A percentile compares a stretch with the other conserved stretches of the same genome.
phyloP scores from a whole-genome alignment of 78 protist genomes.

The Emiliania huxleyi region DNA sequence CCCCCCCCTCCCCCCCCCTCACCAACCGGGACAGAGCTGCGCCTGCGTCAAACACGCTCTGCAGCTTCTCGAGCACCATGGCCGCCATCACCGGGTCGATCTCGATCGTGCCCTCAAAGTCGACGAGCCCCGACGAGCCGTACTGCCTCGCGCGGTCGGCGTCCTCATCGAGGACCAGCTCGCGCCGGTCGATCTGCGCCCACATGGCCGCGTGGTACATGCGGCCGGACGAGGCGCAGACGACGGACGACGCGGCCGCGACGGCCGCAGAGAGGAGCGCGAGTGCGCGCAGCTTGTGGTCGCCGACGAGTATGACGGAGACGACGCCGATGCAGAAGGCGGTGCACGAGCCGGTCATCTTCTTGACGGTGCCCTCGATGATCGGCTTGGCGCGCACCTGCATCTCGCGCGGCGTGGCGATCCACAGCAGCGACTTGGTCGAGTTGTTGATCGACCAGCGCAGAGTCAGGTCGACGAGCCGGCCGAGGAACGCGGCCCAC shows the following conservation, averaged over 20 bases:
- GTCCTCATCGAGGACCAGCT: background rate
- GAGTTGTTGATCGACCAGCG: slow-evolving; percentile 1
- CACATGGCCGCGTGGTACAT: background rate
- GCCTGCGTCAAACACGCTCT: too few species aligned
- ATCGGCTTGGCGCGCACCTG: background rate
- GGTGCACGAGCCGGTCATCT: background rate
- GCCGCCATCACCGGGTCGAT: too few species aligned
- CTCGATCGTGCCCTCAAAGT: too few species aligned
- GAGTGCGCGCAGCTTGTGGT: background rate
- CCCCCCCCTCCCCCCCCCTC: too few species aligned
- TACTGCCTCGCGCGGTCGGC: too few species aligned
- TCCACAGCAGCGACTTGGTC: background rate
- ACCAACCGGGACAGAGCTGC: too few species aligned
- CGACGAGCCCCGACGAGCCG: too few species aligned
- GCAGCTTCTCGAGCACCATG: too few species aligned
- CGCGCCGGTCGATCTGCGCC: background rate
- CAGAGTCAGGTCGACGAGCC: background rate
- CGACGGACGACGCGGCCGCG: background rate
- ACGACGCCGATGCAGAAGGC: background rate
- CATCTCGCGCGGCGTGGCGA: background rate
- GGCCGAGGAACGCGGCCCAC: background rate
- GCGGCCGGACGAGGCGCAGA: background rate
- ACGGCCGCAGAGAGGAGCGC: background rate
- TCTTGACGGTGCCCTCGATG: slow-evolving; percentile 8
- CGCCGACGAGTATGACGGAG: background rate